Conservation (phyloP, 805 yeast genomes). For the Spathaspora passalidarum region DNA sequence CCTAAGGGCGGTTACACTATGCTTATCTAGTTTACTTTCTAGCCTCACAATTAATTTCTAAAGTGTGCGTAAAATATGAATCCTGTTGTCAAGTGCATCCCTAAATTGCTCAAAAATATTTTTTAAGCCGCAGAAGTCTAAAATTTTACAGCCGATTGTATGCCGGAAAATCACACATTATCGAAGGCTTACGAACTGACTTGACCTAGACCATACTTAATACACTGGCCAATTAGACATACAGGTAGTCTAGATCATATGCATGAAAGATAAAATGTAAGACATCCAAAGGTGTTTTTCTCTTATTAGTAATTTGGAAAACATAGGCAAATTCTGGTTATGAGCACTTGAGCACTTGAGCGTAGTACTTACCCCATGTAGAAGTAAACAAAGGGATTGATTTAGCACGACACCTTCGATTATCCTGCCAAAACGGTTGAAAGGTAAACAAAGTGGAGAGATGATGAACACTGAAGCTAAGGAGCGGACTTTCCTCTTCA, state of each 20-base stretch:
- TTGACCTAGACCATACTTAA: not conserved
- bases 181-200: not conserved
- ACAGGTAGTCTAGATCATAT: no score
- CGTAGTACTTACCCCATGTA: no score
- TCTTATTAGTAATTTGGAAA: no score
- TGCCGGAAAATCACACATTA: not conserved
- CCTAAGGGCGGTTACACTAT: no score
- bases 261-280: no score
- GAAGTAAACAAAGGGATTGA: not conserved
- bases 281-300: no score
- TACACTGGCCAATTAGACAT: no score
- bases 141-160: not conserved
- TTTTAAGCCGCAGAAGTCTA: not conserved
- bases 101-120: not conserved
- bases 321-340: no score
- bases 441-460: not conserved
- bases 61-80: not conserved
- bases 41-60: no score
- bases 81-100: not conserved
- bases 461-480: not conserved
- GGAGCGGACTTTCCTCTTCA: not conserved
- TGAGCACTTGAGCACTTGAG: no score
- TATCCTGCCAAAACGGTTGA: not conserved
- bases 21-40: no score
- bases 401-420: not conserved